Conservation (phyloP, 2,329 filamentous ascomycete genomes). For the Thelonectria discophora region DNA sequence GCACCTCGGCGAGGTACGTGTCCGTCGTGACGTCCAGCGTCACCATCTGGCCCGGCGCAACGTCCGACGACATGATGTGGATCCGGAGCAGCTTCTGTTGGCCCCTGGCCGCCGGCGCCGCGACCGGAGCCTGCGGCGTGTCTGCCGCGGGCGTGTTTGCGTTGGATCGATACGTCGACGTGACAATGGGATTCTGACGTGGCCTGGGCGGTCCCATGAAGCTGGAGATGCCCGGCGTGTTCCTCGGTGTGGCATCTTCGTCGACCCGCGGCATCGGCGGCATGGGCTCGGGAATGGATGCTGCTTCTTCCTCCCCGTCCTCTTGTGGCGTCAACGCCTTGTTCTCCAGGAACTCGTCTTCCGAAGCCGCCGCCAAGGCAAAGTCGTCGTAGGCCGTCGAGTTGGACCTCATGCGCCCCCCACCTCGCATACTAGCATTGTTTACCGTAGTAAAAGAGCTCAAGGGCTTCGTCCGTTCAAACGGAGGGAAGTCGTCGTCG, state of each 20-base stretch:
- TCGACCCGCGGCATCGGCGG: slow-evolving; percentile 44
- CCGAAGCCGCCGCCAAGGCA: slow-evolving; percentile 76
- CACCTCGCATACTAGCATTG: slow-evolving; percentile 76
- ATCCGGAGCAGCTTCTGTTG: slow-evolving; percentile 76
- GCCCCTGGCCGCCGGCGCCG: slow-evolving; percentile 61
- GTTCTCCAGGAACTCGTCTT: slow-evolving; percentile 74
- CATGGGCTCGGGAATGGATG: slow-evolving; percentile 45
- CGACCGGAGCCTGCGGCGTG: slow-evolving; percentile 59
- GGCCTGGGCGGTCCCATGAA: slow-evolving; percentile 46
- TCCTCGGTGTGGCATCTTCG: slow-evolving; percentile 41
- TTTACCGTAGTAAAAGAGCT: slow-evolving; percentile 84
- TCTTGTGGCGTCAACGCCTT: slow-evolving; percentile 73
- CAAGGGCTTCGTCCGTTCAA: slow-evolving; percentile 78
- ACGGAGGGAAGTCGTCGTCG: slow-evolving; percentile 83
- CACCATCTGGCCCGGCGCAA: slow-evolving; percentile 76
- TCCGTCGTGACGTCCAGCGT: slow-evolving; percentile 81
- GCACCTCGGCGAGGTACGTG: slow-evolving; percentile 83
- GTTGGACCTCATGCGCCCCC: slow-evolving; percentile 68
- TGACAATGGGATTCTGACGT: slow-evolving; percentile 67
- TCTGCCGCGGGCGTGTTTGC: slow-evolving; percentile 64
- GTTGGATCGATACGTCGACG: slow-evolving; percentile 66
- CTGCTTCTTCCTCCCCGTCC: slow-evolving; percentile 54
- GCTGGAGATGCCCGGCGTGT: slow-evolving; percentile 42
- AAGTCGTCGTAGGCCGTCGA: slow-evolving; percentile 86
- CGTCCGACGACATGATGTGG: slow-evolving; percentile 75